These are phyloP conservation scores for Quercus gilva DNA, from an alignment of 306 rosid species.

Conservation along the genomic window DNA sequence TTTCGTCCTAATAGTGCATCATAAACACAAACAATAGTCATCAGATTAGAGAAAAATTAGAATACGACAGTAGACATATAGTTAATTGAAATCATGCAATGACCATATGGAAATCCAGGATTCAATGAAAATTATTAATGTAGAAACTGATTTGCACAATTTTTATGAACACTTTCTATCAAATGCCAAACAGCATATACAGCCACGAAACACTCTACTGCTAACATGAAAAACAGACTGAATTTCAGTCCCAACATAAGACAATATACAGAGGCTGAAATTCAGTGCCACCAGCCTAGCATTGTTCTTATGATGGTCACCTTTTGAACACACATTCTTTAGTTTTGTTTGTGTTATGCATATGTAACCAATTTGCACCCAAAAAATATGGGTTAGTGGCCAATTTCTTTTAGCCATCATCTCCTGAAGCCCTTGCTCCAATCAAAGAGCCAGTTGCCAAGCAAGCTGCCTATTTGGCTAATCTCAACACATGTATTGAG, in stretches of 20 bases:
- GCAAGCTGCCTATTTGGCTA: too few species aligned
- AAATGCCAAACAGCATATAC: too few species aligned
- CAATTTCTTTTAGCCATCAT: too few species aligned
- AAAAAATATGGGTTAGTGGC: background rate
- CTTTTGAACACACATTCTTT: too few species aligned
- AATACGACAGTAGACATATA: background rate
- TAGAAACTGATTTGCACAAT: background rate
- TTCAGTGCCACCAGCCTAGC: too few species aligned
- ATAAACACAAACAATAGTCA: background rate
- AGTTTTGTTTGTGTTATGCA: background rate
- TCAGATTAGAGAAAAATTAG: background rate
- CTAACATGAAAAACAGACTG: too few species aligned
- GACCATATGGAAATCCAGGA: background rate
- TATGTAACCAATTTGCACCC: background rate
- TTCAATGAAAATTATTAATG: background rate
- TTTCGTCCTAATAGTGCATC: constrained; percentile 46
- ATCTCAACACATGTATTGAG: too few species aligned
- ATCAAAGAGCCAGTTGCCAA: background rate
- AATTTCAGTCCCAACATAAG: too few species aligned
- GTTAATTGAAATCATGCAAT: background rate
- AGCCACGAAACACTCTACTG: too few species aligned
- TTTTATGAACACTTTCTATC: background rate
- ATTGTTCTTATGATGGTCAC: too few species aligned
- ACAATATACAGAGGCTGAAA: background rate
- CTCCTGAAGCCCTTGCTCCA: too few species aligned